Evolutionary conservation across 176 grass and related monocot genomes (phyloP), one percentile per base, ranked within the genome.

Genomic region (Paspalum vaginatum): DNA sequence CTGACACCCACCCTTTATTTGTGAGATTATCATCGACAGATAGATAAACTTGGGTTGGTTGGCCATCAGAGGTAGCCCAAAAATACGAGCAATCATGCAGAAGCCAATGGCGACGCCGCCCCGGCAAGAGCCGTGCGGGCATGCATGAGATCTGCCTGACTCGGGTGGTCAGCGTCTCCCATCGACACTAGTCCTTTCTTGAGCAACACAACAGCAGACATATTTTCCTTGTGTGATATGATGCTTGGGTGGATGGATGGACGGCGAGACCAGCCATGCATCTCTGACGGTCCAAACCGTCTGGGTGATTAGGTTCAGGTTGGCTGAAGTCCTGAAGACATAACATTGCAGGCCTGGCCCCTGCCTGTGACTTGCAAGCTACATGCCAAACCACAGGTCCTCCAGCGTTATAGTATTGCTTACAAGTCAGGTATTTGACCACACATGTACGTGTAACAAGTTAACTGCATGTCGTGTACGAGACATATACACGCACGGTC

Each of bases 361-460:
- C 18, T 4, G 61, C 52, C n/a, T n/a, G n/a, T 84, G 87, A 84
- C 87, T 84, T 88, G n/a, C 9, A 8, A 16, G 69, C 52, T 61
- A 65, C 1, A 69, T 32, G 70, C 54, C 76, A 64, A 85, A 41
- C n/a, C 76, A 47, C 70, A 48, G 22, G 87, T 84, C 64, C 39
- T 26, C 0, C 1, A 25, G 44, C 25, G 68, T 32, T 32, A 32
- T 32, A 32, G 32, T 32, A 32, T 61, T 45, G 20, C 61, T 47
- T 18, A 84, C 75, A 52, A 37, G n/a, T 46, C 75, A 37, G 75
- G 81, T 88, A 75, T 79, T 75, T 84, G 75, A 84, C 81, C 74
- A 88, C 49, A 65, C 10, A 50, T 16, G 6, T 24, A 45, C 62
- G 47, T 70, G 7, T 52, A n/a, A 0, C 50, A 15, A 55, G 0